These are phyloP conservation scores for Tulasnella sp. DNA, from an alignment of 768 basidiomycete genomes.

Conservation along the genomic window DNA sequence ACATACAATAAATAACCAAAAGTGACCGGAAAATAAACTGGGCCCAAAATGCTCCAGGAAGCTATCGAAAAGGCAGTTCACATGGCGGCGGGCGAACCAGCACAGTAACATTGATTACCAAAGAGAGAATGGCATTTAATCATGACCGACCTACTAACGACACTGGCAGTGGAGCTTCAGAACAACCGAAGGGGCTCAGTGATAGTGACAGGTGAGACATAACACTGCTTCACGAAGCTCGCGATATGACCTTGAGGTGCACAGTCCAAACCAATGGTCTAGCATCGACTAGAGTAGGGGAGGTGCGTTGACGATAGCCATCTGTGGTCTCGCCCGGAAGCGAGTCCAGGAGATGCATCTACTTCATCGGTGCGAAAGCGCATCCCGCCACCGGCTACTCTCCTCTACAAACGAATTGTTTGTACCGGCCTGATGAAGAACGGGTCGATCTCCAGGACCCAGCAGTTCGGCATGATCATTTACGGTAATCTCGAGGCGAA, in stretches of 20 bases:
- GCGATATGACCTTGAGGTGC: slow-evolving; percentile 36
- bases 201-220: slow-evolving; percentile 14
- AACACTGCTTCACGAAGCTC: slow-evolving; percentile 38
- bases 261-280: slow-evolving; percentile 12
- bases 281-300: too few relatives aligned
- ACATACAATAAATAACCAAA: too few relatives aligned
- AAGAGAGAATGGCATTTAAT: too few relatives aligned
- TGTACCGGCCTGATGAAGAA: slow-evolving; percentile 67
- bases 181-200: neutral
- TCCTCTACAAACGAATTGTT: slow-evolving; percentile 53
- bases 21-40: too few relatives aligned
- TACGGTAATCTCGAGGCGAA: slow-evolving; percentile 46
- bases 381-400: slow-evolving; percentile 36
- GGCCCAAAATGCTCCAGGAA: too few relatives aligned
- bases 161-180: slow-evolving; percentile 2
- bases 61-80: too few relatives aligned
- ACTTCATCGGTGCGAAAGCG: slow-evolving; percentile 4
- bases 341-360: slow-evolving; percentile 16
- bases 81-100: too few relatives aligned
- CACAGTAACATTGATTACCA: too few relatives aligned
- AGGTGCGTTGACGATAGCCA: slow-evolving; percentile 1
- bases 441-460: slow-evolving; percentile 66
- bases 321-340: slow-evolving; percentile 15
- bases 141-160: slow-evolving; percentile 14
- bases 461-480: slow-evolving; percentile 59